Conservation (phyloP, 352 stramenopile species). For the Phytophthora tentaculata region DNA sequence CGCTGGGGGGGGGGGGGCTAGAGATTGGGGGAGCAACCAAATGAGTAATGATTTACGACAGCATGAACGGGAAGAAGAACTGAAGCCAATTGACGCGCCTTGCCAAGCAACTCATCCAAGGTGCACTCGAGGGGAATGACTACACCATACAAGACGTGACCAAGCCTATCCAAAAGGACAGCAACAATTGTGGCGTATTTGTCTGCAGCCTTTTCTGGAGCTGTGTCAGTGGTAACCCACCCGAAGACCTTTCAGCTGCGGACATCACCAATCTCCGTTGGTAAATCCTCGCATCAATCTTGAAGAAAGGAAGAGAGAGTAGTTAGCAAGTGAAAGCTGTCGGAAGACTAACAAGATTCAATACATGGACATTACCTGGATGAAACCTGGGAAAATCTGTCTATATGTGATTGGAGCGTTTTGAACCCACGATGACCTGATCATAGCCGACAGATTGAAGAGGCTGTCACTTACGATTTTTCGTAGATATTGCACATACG, state of each 20-base stretch:
- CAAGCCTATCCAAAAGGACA: background rate
- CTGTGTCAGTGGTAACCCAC: background rate
- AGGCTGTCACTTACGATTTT: too few relatives aligned
- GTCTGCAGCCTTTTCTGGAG: background rate
- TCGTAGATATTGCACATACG: too few relatives aligned
- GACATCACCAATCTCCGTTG: background rate
- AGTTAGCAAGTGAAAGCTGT: background rate
- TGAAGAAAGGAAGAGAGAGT: background rate
- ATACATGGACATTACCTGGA: background rate
- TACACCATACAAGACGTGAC: background rate
- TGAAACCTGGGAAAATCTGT: background rate
- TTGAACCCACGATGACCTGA: too few relatives aligned
- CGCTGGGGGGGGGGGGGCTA: too few relatives aligned
- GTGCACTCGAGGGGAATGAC: too few relatives aligned
- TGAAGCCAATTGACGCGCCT: too few relatives aligned
- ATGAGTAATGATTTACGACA: background rate
- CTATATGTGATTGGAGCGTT: too few relatives aligned
- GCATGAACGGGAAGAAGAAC: background rate
- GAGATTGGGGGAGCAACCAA: background rate
- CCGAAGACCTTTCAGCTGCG: background rate
- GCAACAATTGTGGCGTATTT: background rate
- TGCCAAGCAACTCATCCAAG: background rate
- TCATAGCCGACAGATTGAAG: too few relatives aligned
- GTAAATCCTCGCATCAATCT: background rate
- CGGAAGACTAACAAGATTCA: background rate